Evolutionary conservation across 2,329 filamentous ascomycete species (phyloP), one percentile per base, ranked within the genome.

Genomic region (Hypoxylon sp.): DNA sequence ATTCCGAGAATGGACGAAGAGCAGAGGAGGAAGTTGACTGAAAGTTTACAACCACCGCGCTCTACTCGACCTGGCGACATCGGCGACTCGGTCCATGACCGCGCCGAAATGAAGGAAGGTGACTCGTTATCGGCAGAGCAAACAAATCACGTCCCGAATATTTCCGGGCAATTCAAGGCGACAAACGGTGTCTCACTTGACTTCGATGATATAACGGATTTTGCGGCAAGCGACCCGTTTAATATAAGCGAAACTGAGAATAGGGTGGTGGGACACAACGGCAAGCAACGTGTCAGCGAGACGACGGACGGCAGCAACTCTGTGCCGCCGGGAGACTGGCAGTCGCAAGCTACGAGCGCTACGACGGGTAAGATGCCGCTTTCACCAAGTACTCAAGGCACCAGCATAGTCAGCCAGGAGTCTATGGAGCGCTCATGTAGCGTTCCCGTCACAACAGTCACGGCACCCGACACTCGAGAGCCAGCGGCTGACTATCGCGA

Each of bases 361-460:
- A 85, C 84, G 1, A 87, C 84, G 1, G 81, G 83, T 46, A 87
- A 86, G 72, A 82, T 86, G 81, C 84, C 85, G 3, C 74, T 87
- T 29, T 88, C 85, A 20, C 86, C 86, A 2, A 88, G 85, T 69
- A 88, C 86, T 2, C 80, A 86, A 67, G 86, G 85, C 33, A 88
- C 86, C 15, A 88, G 85, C 71, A 84, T 88, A 61, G 81, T 85
- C 63, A 88, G 85, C 72, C 79, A 80, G 51, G 83, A 86, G 38
- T 86, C 83, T 6, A 68, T 80, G 50, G 84, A 86, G 42, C 79
- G 78, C 15, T 77, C 78, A 3, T 69, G 73, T 31, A 79, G 78
- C 61, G 73, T 81, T 17, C 78, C 78, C 0, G 70, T 71, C 24
- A 73, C 73, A 8, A 76, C 75, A 18, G 69, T 79, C 21, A 76